phyloP scores from a whole-genome alignment of 2,329 filamentous ascomycete species.

The Fusarium algeriense region DNA sequence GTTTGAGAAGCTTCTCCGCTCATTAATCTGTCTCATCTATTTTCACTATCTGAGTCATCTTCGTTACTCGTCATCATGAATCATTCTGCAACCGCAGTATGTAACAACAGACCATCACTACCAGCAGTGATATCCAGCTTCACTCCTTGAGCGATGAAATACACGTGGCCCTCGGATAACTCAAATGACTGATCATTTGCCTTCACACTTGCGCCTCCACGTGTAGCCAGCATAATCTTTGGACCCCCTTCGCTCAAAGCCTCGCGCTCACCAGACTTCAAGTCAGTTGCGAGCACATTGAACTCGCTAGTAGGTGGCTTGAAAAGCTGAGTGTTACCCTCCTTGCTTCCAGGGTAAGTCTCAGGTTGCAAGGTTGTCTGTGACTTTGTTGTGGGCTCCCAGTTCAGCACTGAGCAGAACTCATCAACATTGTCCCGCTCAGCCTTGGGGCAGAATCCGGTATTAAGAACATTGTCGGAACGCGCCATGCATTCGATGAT shows the following conservation, averaged over 20 bases:
- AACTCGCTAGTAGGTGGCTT: constrained; percentile 79
- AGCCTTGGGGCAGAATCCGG: constrained; percentile 77
- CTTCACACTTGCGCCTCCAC: constrained; percentile 37
- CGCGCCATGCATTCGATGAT: constrained; percentile 85
- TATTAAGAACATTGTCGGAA: constrained; percentile 80
- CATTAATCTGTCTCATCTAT: not conserved
- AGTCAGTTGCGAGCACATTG: constrained; percentile 70
- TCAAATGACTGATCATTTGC: constrained; percentile 39
- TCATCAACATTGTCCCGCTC: constrained; percentile 73
- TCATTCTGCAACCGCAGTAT: constrained; percentile 39
- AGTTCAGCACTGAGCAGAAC: constrained; percentile 73
- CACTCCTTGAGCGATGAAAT: constrained; percentile 44
- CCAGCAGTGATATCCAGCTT: constrained; percentile 38
- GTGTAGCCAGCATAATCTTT: constrained; percentile 41
- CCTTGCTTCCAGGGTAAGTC: constrained; percentile 63
- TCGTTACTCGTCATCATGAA: not conserved
- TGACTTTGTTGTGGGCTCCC: constrained; percentile 68
- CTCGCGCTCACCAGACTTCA: constrained; percentile 71
- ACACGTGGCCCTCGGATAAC: constrained; percentile 43
- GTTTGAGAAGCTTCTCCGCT: not conserved
- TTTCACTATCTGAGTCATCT: not conserved
- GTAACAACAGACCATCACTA: constrained; percentile 36
- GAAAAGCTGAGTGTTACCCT: constrained; percentile 73
- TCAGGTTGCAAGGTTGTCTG: constrained; percentile 67
- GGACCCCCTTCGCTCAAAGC: constrained; percentile 44